Evolutionary conservation across 257 asterid genomes (phyloP), one percentile per base, ranked within the genome.

Genomic region (Agastache rugosa): DNA sequence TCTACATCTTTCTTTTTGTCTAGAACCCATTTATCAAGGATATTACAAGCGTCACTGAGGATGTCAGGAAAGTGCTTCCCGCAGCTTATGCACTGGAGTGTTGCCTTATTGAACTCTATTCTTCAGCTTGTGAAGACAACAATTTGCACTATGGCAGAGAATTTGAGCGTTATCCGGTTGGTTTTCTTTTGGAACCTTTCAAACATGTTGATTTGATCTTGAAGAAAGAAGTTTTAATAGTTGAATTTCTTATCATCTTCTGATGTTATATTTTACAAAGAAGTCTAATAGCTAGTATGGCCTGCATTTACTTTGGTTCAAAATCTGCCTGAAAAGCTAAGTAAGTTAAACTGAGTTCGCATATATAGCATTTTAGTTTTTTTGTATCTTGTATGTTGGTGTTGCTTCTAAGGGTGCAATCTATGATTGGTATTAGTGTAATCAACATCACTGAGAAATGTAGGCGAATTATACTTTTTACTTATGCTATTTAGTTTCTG

Each of bases 61-160:
- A 89, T 74, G 96, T 83, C 73, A 85, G 83, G 81, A 80, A 77
- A 72, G 97, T 92, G 75, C 99, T 94, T 77, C 89, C 97, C 77
- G 97, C 91, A 67, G 98, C 99, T 78, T 80, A 80, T 84, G 84
- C 77, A 45, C 79, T 94, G 83, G 98, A 94, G 85, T 80, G 71
- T 78, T 73, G 81, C 86, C 91, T 94, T 64, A 70, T 78, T 69
- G 81, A 85, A 75, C 87, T 90, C 63, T 87, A 81, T 81, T 82
- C 81, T 82, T 87, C 92, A 63, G 86, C 90, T 72, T 74, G 82
- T 71, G 59, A 77, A 80, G 89, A 80, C 53, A 83, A 75, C 79
- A 79, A 79, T 47, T 53, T 47, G 42, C 82, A 75, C 70, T 65
- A 65, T 71, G 72, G 58, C 74, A 84, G 72, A 66, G 89, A 83